Percentiles rank a stretch among this genome's conserved stretches.
Evolutionary conservation across 768 basidiomycete species (phyloP).

Genomic region (Suillus clintonianus): DNA sequence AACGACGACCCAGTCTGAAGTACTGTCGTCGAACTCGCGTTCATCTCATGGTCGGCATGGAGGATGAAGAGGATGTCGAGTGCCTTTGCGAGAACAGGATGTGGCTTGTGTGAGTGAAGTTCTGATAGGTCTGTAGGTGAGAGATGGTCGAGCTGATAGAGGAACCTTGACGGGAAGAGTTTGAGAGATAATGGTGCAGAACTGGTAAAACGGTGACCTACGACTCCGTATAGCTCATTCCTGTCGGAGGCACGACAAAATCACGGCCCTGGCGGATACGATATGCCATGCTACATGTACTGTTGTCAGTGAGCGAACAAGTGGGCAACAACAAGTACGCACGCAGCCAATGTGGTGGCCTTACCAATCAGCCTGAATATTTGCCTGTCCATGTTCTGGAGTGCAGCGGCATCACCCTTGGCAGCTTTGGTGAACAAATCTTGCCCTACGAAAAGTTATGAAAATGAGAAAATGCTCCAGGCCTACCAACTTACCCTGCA

Average conservation of each 20-base stretch:
- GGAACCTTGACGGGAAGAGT: conserved; percentile 50
- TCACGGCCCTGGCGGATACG: conserved; percentile 88
- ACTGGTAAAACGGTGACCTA: conserved; percentile 26
- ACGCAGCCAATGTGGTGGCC: conserved; percentile 86
- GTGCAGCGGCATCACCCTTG: conserved; percentile 61
- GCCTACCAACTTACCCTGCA: conserved; percentile 56
- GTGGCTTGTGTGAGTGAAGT: conserved; percentile 63
- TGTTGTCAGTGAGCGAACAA: background rate
- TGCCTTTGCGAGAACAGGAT: conserved; percentile 84
- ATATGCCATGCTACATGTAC: conserved; percentile 75
- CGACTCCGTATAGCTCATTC: conserved; percentile 84
- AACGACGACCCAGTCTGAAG: conserved; percentile 87
- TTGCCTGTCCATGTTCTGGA: conserved; percentile 88
- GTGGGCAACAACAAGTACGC: conserved; percentile 28
- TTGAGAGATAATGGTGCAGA: background rate
- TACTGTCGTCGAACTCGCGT: conserved; percentile 83
- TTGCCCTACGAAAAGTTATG: conserved; percentile 52
- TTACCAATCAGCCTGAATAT: conserved; percentile 89
- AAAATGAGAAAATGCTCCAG: background rate
- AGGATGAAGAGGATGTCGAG: conserved; percentile 86
- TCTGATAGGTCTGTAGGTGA: conserved; percentile 31
- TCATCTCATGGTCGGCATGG: conserved; percentile 90
- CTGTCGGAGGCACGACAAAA: conserved; percentile 82
- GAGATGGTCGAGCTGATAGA: conserved; percentile 90
- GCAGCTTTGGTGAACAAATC: conserved; percentile 74